phyloP scores from a whole-genome alignment of 805 yeast species.

The Candida orba region DNA sequence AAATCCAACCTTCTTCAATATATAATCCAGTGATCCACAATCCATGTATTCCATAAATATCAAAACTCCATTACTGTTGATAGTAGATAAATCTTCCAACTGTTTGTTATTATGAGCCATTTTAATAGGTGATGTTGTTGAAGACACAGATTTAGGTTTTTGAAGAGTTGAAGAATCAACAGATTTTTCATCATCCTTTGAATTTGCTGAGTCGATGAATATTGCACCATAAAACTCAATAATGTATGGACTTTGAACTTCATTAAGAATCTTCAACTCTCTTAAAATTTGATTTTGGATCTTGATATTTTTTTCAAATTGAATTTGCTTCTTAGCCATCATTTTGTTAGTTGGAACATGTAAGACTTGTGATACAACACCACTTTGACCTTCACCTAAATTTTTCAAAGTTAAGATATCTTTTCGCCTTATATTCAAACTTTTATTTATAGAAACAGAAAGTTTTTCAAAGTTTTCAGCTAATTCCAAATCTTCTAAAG shows the following conservation, averaged over 20 bases:
- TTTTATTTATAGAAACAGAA: slow-evolving; percentile 48
- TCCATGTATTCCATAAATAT: slow-evolving; percentile 96
- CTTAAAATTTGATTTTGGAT: slow-evolving; percentile 79
- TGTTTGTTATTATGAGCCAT: slow-evolving; percentile 2
- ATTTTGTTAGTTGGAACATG: slow-evolving; percentile 83
- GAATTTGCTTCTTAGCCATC: slow-evolving; percentile 87
- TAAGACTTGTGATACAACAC: slow-evolving; percentile 80
- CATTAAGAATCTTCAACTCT: slow-evolving; percentile 86
- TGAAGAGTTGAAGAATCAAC: background rate
- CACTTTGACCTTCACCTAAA: slow-evolving; percentile 91
- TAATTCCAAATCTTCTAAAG: slow-evolving; percentile 26
- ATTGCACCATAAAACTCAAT: slow-evolving; percentile 91
- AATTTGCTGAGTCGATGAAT: slow-evolving; percentile 37
- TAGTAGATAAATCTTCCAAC: slow-evolving; percentile 15
- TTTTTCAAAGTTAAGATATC: slow-evolving; percentile 71
- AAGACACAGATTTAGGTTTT: background rate
- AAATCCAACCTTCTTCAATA: slow-evolving; percentile 53
- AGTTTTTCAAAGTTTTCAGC: slow-evolving; percentile 40
- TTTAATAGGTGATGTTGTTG: slow-evolving; percentile 1
- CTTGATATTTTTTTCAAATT: slow-evolving; percentile 72
- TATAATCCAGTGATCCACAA: slow-evolving; percentile 85
- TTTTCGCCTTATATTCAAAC: slow-evolving; percentile 44
- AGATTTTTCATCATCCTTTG: slow-evolving; percentile 2
- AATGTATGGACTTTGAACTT: slow-evolving; percentile 75
- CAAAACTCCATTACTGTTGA: slow-evolving; percentile 55